Evolutionary conservation across 306 rosid genomes (phyloP).

Genomic region (Cicer judaicum): DNA sequence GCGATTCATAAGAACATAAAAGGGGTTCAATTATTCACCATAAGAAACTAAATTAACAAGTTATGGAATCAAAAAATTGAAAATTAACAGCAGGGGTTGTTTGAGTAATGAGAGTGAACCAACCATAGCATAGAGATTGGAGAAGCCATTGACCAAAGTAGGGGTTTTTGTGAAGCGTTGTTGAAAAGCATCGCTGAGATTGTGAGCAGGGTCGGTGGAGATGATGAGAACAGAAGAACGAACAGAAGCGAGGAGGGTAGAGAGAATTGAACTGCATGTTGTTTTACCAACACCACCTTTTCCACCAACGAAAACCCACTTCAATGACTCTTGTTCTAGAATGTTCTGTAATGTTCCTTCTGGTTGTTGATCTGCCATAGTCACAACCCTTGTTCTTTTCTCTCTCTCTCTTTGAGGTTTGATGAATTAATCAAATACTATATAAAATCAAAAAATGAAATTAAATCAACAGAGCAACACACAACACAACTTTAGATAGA

Average conservation of each 20-base stretch:
- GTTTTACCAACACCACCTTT: conserved; percentile 98
- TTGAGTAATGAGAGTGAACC: background rate
- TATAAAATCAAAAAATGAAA: background rate
- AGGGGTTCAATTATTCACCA: conserved; percentile 36
- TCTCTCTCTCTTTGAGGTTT: background rate
- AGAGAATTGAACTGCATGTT: conserved; percentile 89
- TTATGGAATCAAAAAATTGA: background rate
- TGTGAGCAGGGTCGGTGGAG: conserved; percentile 99
- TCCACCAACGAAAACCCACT: conserved; percentile 98
- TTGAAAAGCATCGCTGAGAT: conserved; percentile 98
- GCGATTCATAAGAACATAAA: conserved; percentile 18
- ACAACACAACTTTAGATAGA: background rate
- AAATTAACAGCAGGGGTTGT: background rate
- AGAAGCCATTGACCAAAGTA: conserved; percentile 86
- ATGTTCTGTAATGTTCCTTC: conserved; percentile 85
- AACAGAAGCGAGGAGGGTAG: conserved; percentile 80
- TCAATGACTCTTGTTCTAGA: conserved; percentile 79
- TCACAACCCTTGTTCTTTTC: background rate
- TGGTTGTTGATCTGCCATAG: conserved; percentile 51
- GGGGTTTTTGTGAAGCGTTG: conserved; percentile 91
- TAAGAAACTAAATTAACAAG: background rate
- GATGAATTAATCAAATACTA: conserved; percentile 2
- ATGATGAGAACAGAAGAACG: conserved; percentile 89
- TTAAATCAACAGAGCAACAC: background rate
- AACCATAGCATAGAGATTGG: conserved; percentile 95